Base-by-base conservation (phyloP, 2,329 filamentous ascomycete species). In the Ciborinia camelliae region DNA sequence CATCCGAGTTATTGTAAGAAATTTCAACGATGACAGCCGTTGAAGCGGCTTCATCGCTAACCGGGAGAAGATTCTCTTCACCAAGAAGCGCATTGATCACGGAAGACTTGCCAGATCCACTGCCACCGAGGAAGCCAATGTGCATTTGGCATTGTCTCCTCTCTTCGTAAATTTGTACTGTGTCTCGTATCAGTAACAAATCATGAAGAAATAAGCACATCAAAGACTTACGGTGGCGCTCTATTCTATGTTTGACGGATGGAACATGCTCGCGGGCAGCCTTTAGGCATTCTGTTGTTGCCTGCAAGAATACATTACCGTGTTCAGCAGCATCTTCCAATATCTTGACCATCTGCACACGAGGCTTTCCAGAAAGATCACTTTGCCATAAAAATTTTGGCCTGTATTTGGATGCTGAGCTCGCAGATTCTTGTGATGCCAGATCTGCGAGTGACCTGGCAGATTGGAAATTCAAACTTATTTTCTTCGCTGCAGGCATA, bases 91-190 rank as follows among this genome's bases (percentile, higher is more conserved):
- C 84, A 70, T 89, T 85, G 4, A 89, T 77, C 8, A 89, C 73
- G 0, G 85, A 87, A 0, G 85, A 87, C 72, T 89, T 89, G 9
- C 86, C 86, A 18, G 84, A 84, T 51, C 83, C 84, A 61, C 82
- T 85, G 51, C 79, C 79, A 20, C 86, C 85, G 79, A 87, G 84
- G 32, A 88, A 75, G 8, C 68, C 70, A 55, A 71, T 58, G 0
- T 51, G 23, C 3, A 72, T 47, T 39, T 51, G 47, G 28, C 32
- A 66, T 2, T 68, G 37, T 35, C 66, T 64, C 18, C 66, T 67
- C 5, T 52, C 26, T n/a, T 52, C 20, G 4, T 52, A 35, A 12
- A 52, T 8, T 12, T 52, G 26, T 1, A 12, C 50, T 52, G 3
- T 32, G 30, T 3, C 8, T 10, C 4, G 4, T 3, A 20, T 52